These are phyloP conservation scores for Anisodus tanguticus DNA, from an alignment of 257 asterid genomes.

Conservation along the genomic window DNA sequence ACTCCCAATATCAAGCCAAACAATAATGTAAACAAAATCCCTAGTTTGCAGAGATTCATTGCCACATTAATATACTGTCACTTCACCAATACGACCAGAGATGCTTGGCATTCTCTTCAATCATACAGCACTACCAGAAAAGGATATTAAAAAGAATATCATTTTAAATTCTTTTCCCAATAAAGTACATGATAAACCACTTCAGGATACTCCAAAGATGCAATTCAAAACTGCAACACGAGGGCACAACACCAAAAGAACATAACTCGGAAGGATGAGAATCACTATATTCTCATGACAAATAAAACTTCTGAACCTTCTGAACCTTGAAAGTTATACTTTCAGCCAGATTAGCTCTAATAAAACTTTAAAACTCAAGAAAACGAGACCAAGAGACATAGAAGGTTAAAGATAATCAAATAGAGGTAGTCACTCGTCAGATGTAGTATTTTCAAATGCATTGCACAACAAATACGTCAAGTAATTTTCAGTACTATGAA, in stretches of 20 bases:
- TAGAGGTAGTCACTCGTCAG: background rate
- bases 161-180: background rate
- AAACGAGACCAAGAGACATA: background rate
- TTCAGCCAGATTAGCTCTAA: background rate
- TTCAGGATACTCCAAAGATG: constrained; percentile 9
- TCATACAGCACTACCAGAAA: background rate
- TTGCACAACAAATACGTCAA: background rate
- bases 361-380: background rate
- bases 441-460: background rate
- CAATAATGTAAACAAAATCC: background rate
- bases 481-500: background rate
- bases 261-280: background rate
- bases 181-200: background rate
- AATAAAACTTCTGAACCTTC: background rate
- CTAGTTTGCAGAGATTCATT: background rate
- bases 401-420: background rate
- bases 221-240: background rate
- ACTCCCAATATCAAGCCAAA: background rate
- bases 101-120: background rate
- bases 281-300: constrained; percentile 9
- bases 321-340: background rate
- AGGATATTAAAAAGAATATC: background rate
- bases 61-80: background rate
- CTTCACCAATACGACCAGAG: background rate
- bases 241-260: background rate